A percentile compares a stretch with the other conserved stretches of the same genome.
These are phyloP conservation scores for Withania somnifera DNA, from an alignment of 305 asterid species.

Conservation along the genomic window DNA sequence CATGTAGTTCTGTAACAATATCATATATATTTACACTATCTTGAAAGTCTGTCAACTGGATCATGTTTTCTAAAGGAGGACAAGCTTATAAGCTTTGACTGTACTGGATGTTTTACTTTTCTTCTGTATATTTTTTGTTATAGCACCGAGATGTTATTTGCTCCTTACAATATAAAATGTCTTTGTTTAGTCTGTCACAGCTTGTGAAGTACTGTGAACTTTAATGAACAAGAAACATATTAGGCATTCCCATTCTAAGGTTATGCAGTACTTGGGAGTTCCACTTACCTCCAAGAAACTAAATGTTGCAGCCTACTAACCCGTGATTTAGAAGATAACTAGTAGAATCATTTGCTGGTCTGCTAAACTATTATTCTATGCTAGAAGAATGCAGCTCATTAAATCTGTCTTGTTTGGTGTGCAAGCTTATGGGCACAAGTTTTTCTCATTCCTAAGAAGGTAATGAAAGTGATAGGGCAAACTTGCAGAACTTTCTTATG, in stretches of 20 bases:
- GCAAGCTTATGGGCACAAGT: too few species aligned
- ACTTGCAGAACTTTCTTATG: too few species aligned
- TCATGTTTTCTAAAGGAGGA: neutral
- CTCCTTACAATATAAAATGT: neutral
- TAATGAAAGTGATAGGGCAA: too few species aligned
- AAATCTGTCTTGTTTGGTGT: too few species aligned
- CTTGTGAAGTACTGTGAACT: neutral
- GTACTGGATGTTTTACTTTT: neutral
- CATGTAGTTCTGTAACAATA: neutral
- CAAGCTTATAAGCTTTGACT: neutral
- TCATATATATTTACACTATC: neutral
- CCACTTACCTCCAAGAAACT: too few species aligned
- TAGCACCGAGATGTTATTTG: neutral
- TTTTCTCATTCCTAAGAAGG: too few species aligned
- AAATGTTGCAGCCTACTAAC: too few species aligned
- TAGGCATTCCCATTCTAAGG: neutral
- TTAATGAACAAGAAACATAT: neutral
- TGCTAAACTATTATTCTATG: too few species aligned
- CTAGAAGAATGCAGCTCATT: too few species aligned
- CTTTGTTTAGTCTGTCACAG: neutral
- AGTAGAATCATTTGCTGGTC: too few species aligned
- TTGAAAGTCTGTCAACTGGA: neutral
- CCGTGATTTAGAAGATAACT: too few species aligned
- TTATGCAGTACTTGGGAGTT: too few species aligned
- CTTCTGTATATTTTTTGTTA: neutral